Percentiles rank a stretch among this genome's conserved stretches.
These are phyloP conservation scores for Solidago caesia DNA, from an alignment of 129 eudicot genomes.

Conservation along the genomic window DNA sequence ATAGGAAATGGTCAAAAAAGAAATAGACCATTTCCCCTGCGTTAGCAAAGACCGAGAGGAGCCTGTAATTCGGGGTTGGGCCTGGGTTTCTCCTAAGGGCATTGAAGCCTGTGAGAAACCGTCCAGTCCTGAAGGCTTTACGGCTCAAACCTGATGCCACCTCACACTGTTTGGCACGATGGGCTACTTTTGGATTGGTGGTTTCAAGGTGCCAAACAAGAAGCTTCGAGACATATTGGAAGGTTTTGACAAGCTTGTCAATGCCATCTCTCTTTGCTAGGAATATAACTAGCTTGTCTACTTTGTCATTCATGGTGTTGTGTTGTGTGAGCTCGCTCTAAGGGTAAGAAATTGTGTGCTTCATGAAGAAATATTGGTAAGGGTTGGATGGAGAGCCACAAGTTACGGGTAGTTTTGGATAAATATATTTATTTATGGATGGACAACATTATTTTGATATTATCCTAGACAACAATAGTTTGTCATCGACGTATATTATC, in stretches of 20 bases:
- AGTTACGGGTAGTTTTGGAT: conserved; percentile 46
- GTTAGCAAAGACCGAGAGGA: conserved; percentile 68
- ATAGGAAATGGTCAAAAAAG: conserved; percentile 89
- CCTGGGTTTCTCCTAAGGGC: conserved; percentile 71
- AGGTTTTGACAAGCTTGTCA: conserved; percentile 94
- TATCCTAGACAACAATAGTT: conserved; percentile 13
- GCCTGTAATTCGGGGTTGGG: conserved; percentile 43
- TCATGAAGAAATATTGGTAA: conserved; percentile 23
- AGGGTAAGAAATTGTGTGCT: conserved; percentile 21
- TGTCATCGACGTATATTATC: conserved; percentile 18
- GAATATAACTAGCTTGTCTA: conserved; percentile 91
- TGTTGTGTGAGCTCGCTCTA: conserved; percentile 14
- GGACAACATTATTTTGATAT: conserved; percentile 49
- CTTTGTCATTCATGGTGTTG: conserved; percentile 70
- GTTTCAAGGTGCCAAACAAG: conserved; percentile 65
- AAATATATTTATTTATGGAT: conserved; percentile 37
- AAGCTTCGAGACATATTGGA: conserved; percentile 92
- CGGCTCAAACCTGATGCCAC: conserved; percentile 95
- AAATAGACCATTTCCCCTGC: conserved; percentile 98
- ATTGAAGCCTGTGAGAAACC: conserved; percentile 92
- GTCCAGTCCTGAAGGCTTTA: conserved; percentile 85
- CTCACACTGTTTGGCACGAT: conserved; percentile 77
- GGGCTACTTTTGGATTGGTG: conserved; percentile 53
- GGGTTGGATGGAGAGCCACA: conserved; percentile 48
- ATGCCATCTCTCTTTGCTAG: conserved; percentile 89